Percentiles rank a stretch among this genome's conserved stretches.
These are phyloP conservation scores for Pseudonitzschia delicatissima DNA, from an alignment of 108 stramenopile genomes.

Conservation along the genomic window DNA sequence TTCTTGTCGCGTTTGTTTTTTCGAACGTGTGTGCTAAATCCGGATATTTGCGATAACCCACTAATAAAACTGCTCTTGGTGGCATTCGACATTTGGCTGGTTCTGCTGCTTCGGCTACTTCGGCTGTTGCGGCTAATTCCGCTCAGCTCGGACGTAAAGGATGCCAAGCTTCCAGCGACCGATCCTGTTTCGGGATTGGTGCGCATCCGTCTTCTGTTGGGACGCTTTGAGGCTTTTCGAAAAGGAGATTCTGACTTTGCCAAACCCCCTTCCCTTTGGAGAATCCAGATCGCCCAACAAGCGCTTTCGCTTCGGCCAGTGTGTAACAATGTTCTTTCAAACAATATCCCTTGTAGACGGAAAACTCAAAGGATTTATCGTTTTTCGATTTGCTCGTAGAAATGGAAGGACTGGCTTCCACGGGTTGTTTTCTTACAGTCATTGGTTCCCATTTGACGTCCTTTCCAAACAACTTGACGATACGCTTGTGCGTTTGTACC, in stretches of 20 bases:
- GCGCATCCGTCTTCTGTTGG: conserved; percentile 7
- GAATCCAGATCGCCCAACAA: neutral
- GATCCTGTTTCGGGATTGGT: conserved; percentile 33
- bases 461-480: conserved; percentile 34
- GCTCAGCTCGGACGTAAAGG: conserved; percentile 11
- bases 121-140: neutral
- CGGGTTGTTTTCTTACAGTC: too few relatives aligned
- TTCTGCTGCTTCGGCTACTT: neutral
- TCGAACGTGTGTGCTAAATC: too few relatives aligned
- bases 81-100: conserved; percentile 10
- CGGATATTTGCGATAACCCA: too few relatives aligned
- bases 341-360: conserved; percentile 49
- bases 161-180: conserved; percentile 12
- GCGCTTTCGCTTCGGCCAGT: conserved; percentile 30
- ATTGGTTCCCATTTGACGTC: conserved; percentile 33
- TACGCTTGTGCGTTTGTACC: conserved; percentile 28
- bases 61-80: conserved; percentile 10
- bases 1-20: too few relatives aligned
- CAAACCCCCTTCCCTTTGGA: neutral
- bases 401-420: too few relatives aligned
- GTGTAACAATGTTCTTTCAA: conserved; percentile 37
- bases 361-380: conserved; percentile 22
- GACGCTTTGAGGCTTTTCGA: conserved; percentile 13
- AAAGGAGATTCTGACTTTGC: neutral
- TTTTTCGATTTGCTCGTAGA: neutral